Evolutionary conservation across 1,284 basidiomycete species (phyloP), one percentile per base, ranked within the genome.

Genomic region (Papiliotrema flavescens): DNA sequence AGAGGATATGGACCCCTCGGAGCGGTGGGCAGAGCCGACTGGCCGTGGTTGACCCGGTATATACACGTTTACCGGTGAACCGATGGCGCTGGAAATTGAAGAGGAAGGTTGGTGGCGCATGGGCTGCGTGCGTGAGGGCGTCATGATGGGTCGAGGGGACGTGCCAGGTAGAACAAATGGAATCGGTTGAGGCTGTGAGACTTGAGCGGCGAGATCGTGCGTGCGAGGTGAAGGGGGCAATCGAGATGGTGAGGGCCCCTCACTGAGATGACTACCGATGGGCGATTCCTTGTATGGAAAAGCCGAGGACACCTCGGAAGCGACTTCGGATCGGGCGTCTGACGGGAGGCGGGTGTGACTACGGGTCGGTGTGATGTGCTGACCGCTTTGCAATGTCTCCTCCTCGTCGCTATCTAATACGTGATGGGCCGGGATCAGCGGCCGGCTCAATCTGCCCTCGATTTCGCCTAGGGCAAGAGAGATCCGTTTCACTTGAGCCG

Each of bases 1-100:
- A 1, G 64, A 66, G 13, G 64, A 67, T 2, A 49, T 52, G 4
- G 66, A 69, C 6, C 56, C 62, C 32, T 66, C 61, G 0, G 67
- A 67, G 13, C 59, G 56, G 47, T 67, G 65, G 6, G 50, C 51
- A 9, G 60, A 55, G 23, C 73, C 60, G 22, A 75, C 62, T 1
- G 73, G 73, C 20, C 73, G 60, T 2, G 69, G 70, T 46, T 73
- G 71, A 40, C 73, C 73, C 4, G 73, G 73, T 2, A 71, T 61
- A 49, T 75, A 75, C 1, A 55, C 58, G 2, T 67, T 60, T 11
- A 57, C 42, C 4, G 63, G 51, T 1, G 60, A 54, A 4, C 59
- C 47, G 2, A 45, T 26, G 13, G 50, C 36, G 8, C 62, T 59
- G 5, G 57, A 50, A 11, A 51, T 53, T 5, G 66, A 69, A 14